Conservation (phyloP, 371 early-diverging fungal genomes). For the Haplosporangium sp. region DNA sequence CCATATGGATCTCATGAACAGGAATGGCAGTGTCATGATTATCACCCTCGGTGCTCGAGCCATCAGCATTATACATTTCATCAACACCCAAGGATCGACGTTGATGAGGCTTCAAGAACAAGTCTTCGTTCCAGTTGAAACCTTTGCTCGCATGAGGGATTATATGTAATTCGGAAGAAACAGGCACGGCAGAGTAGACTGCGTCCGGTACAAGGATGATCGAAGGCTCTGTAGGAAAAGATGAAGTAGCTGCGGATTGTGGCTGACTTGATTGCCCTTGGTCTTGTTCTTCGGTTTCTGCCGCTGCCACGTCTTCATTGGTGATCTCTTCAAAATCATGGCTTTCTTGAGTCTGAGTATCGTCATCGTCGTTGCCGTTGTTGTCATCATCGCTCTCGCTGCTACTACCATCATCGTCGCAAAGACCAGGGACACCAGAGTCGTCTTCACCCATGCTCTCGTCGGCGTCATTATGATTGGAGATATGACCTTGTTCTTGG, state of each 20-base stretch:
- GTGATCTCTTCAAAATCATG: not conserved
- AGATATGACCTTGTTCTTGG: not conserved
- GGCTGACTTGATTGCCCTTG: not conserved
- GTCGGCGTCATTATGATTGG: not conserved
- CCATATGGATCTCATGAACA: constrained; percentile 46
- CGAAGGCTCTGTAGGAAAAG: constrained; percentile 28
- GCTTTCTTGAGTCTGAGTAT: not conserved
- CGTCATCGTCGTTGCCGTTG: constrained; percentile 2
- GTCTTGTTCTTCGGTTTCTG: not conserved
- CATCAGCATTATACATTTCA: constrained; percentile 21
- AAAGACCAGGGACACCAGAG: constrained; percentile 12
- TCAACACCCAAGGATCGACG: constrained; percentile 39
- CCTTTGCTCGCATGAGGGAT: constrained; percentile 50
- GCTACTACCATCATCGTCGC: constrained; percentile 12
- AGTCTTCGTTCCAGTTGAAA: constrained; percentile 52
- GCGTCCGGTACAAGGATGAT: constrained; percentile 35
- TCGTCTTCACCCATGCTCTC: constrained; percentile 13
- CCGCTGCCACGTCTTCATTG: not conserved
- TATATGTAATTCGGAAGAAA: constrained; percentile 45
- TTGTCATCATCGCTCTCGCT: not conserved
- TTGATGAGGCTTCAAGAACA: constrained; percentile 49
- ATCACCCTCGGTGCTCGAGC: constrained; percentile 3
- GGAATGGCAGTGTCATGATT: constrained; percentile 13
- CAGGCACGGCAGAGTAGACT: constrained; percentile 41
- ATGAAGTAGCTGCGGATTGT: constrained; percentile 18